phyloP scores from a whole-genome alignment of 352 stramenopile species.

The Pythium phragmiticola region DNA sequence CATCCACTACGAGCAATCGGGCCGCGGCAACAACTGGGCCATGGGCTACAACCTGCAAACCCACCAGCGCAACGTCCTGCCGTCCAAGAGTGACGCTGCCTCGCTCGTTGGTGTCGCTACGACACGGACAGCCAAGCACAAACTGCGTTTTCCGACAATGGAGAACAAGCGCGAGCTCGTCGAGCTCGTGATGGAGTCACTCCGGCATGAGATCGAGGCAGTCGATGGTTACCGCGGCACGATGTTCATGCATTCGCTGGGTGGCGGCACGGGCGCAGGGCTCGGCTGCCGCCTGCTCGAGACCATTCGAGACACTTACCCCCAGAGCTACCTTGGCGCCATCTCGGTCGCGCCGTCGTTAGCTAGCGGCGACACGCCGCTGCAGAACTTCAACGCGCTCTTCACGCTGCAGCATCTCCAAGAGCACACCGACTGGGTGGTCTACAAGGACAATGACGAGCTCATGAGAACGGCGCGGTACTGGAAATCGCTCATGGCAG shows the following conservation, averaged over 20 bases:
- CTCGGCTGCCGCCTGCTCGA: slow-evolving; percentile 83
- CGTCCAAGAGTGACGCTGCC: slow-evolving; percentile 10
- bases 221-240: slow-evolving; percentile 70
- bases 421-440: slow-evolving; percentile 65
- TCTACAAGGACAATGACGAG: slow-evolving; percentile 89
- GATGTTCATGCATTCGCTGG: slow-evolving; percentile 78
- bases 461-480: slow-evolving; percentile 52
- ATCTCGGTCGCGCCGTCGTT: slow-evolving; percentile 70
- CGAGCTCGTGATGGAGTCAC: slow-evolving; percentile 69
- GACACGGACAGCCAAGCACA: slow-evolving; percentile 8
- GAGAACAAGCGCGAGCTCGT: slow-evolving; percentile 47
- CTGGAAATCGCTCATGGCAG: slow-evolving; percentile 41
- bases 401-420: slow-evolving; percentile 71
- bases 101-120: neutral
- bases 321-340: slow-evolving; percentile 62
- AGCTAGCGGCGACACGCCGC: slow-evolving; percentile 58
- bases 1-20: slow-evolving; percentile 60
- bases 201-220: slow-evolving; percentile 68
- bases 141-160: neutral
- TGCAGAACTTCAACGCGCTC: slow-evolving; percentile 88
- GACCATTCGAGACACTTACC: slow-evolving; percentile 76
- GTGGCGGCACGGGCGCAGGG: slow-evolving; percentile 78
- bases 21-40: slow-evolving; percentile 88
- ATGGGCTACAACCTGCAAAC: slow-evolving; percentile 81
- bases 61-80: slow-evolving; percentile 36